phyloP scores from a whole-genome alignment of 202 grass and related monocot genomes.

The Zizania palustris region DNA sequence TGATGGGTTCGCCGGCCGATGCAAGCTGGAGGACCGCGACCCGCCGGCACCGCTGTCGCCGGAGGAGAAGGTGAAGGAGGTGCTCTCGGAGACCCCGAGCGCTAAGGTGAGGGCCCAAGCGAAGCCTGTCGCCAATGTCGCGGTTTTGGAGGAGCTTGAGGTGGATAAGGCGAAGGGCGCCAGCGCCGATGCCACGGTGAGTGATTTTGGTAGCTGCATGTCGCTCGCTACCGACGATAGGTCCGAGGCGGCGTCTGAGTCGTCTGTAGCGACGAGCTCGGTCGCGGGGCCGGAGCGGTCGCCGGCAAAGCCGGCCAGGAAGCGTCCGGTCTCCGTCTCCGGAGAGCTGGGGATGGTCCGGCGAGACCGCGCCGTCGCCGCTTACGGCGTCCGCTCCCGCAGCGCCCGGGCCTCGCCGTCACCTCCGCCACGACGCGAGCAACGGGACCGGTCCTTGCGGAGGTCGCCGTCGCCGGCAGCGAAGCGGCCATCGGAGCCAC shows the following conservation, averaged over 20 bases:
- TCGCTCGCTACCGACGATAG: conserved; percentile 53
- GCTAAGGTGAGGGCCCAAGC: conserved; percentile 36
- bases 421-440: conserved; percentile 49
- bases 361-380: conserved; percentile 43
- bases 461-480: conserved; percentile 71
- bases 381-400: conserved; percentile 58
- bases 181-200: conserved; percentile 20
- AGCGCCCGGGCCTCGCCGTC: conserved; percentile 60
- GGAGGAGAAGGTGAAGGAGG: conserved; percentile 97
- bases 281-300: conserved; percentile 36
- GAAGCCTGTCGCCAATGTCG: conserved; percentile 21
- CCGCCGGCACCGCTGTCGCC: conserved; percentile 54
- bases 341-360: conserved; percentile 44
- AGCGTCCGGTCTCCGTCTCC: conserved; percentile 58
- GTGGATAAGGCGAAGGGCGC: conserved; percentile 41
- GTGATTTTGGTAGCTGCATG: conserved; percentile 52
- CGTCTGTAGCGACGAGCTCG: conserved; percentile 53
- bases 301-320: conserved; percentile 39
- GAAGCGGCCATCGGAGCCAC: conserved; percentile 42
- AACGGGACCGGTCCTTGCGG: conserved; percentile 58
- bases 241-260: conserved; percentile 53
- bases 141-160: conserved; percentile 14
- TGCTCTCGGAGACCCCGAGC: conserved; percentile 75
- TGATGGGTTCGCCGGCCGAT: background rate
- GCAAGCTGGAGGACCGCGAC: conserved; percentile 45